These are phyloP conservation scores for Nepenthes gracilis DNA, from an alignment of 148 eudicot species.

Conservation along the genomic window DNA sequence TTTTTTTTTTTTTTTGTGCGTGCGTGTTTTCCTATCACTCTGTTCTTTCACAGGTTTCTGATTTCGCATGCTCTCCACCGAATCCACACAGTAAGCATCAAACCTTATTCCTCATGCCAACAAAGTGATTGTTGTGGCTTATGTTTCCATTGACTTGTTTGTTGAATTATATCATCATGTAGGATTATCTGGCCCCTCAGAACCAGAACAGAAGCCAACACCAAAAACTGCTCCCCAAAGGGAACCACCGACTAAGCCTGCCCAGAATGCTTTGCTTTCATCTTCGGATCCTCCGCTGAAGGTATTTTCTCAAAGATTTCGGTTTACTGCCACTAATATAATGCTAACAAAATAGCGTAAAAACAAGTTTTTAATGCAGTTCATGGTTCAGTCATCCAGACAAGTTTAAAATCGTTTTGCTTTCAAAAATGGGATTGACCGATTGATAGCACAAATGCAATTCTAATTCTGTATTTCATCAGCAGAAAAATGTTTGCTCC, in stretches of 20 bases:
- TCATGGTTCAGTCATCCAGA: not conserved
- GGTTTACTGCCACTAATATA: not conserved
- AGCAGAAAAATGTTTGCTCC: too few relatives aligned
- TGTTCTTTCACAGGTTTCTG: slow-evolving; percentile 51
- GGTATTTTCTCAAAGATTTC: not conserved
- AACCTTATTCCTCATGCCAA: slow-evolving; percentile 12
- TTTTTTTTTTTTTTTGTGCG: slow-evolving; percentile 1
- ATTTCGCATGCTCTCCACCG: slow-evolving; percentile 66
- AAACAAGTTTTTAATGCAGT: not conserved
- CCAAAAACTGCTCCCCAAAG: slow-evolving; percentile 37
- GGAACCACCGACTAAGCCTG: slow-evolving; percentile 28
- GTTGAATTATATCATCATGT: slow-evolving; percentile 14
- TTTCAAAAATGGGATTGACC: not conserved
- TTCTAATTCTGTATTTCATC: too few relatives aligned
- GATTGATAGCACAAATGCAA: too few relatives aligned
- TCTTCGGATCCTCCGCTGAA: slow-evolving; percentile 52
- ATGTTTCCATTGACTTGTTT: not conserved
- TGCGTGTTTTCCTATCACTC: not conserved
- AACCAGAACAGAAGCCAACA: slow-evolving; percentile 48
- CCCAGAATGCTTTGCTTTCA: slow-evolving; percentile 33
- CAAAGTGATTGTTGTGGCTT: not conserved
- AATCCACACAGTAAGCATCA: slow-evolving; percentile 65
- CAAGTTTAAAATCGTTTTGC: not conserved
- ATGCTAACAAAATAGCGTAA: not conserved
- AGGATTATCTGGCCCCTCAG: slow-evolving; percentile 47